Conservation (phyloP, 495 filamentous ascomycete species). For the Aspergillus ellipticus region DNA sequence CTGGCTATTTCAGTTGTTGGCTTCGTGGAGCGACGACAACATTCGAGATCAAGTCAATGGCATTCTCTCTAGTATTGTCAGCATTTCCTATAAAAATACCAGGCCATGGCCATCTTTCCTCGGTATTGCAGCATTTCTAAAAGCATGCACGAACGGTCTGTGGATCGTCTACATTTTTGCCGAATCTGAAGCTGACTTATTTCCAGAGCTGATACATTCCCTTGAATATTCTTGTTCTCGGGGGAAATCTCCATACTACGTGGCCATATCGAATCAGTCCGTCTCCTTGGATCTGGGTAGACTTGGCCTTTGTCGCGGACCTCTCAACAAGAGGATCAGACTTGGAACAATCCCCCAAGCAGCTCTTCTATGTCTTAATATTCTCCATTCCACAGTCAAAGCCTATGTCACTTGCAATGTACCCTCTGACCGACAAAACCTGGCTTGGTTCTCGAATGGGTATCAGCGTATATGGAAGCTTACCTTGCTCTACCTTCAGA, state of each 20-base stretch:
- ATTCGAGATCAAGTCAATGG: slow-evolving; percentile 28
- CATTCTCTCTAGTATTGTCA: slow-evolving; percentile 33
- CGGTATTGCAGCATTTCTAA: slow-evolving; percentile 31
- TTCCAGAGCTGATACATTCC: slow-evolving; percentile 34
- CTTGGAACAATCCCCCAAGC: slow-evolving; percentile 27
- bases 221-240: slow-evolving; percentile 23
- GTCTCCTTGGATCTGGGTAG: slow-evolving; percentile 29
- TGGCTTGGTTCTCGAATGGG: slow-evolving; percentile 34
- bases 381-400: slow-evolving; percentile 26
- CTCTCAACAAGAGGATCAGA: slow-evolving; percentile 22
- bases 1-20: slow-evolving; percentile 33
- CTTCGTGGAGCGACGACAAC: slow-evolving; percentile 21
- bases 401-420: slow-evolving; percentile 8
- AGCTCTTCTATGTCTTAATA: slow-evolving; percentile 18
- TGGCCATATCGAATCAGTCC: too few species aligned
- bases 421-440: slow-evolving; percentile 27
- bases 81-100: slow-evolving; percentile 31
- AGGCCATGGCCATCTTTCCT: slow-evolving; percentile 27
- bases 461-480: slow-evolving; percentile 35
- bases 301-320: slow-evolving; percentile 27
- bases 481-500: slow-evolving; percentile 27
- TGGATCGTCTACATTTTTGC: slow-evolving; percentile 4
- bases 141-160: slow-evolving; percentile 36
- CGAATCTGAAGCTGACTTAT: slow-evolving; percentile 15
- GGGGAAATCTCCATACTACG: slow-evolving; percentile 1